phyloP scores from a whole-genome alignment of 768 basidiomycete genomes.

The Suillus subalutaceus region DNA sequence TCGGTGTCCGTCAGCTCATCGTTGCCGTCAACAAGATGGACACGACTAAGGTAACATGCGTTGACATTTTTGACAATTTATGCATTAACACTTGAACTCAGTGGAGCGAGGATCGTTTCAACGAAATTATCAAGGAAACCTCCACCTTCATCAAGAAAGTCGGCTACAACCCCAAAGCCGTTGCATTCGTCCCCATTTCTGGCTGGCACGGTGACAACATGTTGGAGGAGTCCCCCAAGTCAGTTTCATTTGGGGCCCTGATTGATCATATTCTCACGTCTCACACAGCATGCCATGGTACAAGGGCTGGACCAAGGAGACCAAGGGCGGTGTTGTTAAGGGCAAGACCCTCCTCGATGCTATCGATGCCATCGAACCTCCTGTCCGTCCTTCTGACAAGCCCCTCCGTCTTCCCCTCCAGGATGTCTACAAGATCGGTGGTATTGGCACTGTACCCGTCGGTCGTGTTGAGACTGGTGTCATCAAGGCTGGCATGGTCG shows the following conservation, averaged over 20 bases:
- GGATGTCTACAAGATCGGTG: conserved; percentile 99
- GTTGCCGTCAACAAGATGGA: conserved; percentile 99
- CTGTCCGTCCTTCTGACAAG: conserved; percentile 96
- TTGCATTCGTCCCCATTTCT: conserved; percentile 99
- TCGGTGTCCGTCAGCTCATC: conserved; percentile 99
- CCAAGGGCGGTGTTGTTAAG: conserved; percentile 90
- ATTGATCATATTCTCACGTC: conserved; percentile 19
- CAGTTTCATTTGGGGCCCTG: conserved; percentile 29
- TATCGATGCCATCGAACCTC: conserved; percentile 99
- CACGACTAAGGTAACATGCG: conserved; percentile 82
- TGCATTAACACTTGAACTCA: conserved; percentile 35
- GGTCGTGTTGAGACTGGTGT: conserved; percentile 99
- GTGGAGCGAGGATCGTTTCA: conserved; percentile 99
- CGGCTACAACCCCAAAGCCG: conserved; percentile 98
- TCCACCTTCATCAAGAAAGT: conserved; percentile 99
- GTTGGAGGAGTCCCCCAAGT: conserved; percentile 98
- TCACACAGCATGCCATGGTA: conserved; percentile 91
- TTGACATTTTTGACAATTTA: neutral
- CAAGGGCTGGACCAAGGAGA: conserved; percentile 99
- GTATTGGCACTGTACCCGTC: conserved; percentile 99
- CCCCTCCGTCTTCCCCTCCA: conserved; percentile 99
- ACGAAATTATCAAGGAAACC: conserved; percentile 99
- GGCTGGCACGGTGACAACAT: conserved; percentile 99
- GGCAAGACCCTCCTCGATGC: conserved; percentile 99
- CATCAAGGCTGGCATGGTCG: conserved; percentile 99